Conservation (phyloP, 345 rosid genomes). For the Corymbia maculata region DNA sequence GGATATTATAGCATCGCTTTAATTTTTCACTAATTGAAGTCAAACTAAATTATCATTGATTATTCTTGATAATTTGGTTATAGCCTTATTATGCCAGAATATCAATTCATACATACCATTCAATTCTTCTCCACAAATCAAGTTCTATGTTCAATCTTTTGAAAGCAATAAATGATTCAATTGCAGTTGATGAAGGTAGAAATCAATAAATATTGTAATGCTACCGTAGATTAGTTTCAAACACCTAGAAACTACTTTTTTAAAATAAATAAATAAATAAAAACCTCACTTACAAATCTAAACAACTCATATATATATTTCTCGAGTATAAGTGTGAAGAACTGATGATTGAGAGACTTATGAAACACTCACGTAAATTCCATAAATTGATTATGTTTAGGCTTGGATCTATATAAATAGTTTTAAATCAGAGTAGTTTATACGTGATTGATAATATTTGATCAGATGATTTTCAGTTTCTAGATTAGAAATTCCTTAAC, state of each 20-base stretch:
- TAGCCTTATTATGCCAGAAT: not conserved
- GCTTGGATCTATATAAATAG: not conserved
- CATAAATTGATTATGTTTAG: not conserved
- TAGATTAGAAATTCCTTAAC: not conserved
- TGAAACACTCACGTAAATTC: not conserved
- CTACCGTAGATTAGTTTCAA: not conserved
- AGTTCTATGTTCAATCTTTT: not conserved
- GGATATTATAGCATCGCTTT: not conserved
- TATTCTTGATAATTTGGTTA: not conserved
- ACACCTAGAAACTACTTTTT: not conserved
- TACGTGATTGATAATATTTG: not conserved
- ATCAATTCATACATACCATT: not conserved
- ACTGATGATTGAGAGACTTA: not conserved
- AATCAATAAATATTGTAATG: not conserved
- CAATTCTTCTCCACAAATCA: not conserved
- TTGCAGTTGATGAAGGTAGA: not conserved
- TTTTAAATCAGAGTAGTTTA: not conserved
- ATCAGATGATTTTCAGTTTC: not conserved
- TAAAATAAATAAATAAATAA: not conserved
- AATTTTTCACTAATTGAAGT: not conserved
- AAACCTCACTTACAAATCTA: not conserved
- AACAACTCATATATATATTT: not conserved
- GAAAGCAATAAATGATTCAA: not conserved
- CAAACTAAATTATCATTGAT: not conserved
- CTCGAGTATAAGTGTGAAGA: not conserved